Conservation (phyloP, 2,329 filamentous ascomycete genomes). For the Venturia asperata region DNA sequence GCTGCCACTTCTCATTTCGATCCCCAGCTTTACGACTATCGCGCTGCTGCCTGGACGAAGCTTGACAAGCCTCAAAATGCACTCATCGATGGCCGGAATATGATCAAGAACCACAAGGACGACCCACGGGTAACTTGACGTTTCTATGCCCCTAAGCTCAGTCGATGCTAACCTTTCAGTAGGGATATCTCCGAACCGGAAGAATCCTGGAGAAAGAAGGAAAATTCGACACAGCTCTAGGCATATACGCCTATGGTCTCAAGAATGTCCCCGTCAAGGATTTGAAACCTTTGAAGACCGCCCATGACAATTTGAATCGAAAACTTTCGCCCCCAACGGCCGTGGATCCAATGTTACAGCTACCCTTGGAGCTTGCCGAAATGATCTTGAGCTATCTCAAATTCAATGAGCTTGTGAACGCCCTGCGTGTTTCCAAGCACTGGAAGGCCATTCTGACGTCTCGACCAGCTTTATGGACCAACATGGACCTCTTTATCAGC, state of each 20-base stretch:
- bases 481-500: constrained; percentile 37
- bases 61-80: constrained; percentile 45
- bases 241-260: constrained; percentile 53
- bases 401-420: constrained; percentile 45
- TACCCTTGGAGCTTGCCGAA: constrained; percentile 49
- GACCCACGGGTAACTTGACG: constrained; percentile 37
- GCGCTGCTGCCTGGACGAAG: constrained; percentile 50
- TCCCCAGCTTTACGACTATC: constrained; percentile 45
- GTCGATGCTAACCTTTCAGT: neutral
- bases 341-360: constrained; percentile 44
- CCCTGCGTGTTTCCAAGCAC: constrained; percentile 43
- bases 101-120: constrained; percentile 42
- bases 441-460: constrained; percentile 34
- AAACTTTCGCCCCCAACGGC: constrained; percentile 34
- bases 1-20: constrained; percentile 24
- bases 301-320: constrained; percentile 40
- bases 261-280: constrained; percentile 39
- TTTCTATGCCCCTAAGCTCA: neutral
- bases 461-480: constrained; percentile 11
- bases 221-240: constrained; percentile 46
- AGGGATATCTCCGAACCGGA: constrained; percentile 19
- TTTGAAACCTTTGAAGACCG: constrained; percentile 25
- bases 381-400: constrained; percentile 46
- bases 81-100: constrained; percentile 49
- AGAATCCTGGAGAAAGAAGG: constrained; percentile 35